A percentile compares a stretch with the other conserved stretches of the same genome.
Evolutionary conservation across 257 asterid species (phyloP).

Genomic region (Rhazya stricta): DNA sequence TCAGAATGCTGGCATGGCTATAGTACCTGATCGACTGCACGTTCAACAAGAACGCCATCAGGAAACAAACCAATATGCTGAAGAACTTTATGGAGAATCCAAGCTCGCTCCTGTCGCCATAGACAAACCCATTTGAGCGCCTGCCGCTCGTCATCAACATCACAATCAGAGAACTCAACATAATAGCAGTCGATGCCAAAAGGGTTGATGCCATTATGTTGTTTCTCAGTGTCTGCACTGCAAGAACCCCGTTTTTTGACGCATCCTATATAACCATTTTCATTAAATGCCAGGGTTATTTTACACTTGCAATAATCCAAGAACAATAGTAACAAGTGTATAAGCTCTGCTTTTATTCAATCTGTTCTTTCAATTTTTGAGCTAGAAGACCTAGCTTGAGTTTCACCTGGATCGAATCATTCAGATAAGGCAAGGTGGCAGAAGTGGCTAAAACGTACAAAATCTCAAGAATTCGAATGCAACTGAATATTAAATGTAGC

Average conservation of each 20-base stretch:
- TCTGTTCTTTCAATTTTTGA: no score
- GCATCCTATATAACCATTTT: slow-evolving; percentile 51
- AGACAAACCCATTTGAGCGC: slow-evolving; percentile 24
- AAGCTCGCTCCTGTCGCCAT: slow-evolving; percentile 35
- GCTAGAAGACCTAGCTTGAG: neutral
- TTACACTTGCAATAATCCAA: no score
- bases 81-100: slow-evolving; percentile 60
- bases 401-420: neutral
- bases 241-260: slow-evolving; percentile 60
- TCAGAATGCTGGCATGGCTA: slow-evolving; percentile 87
- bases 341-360: no score
- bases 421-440: neutral
- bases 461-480: no score
- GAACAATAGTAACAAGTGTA: neutral
- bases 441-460: neutral
- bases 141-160: slow-evolving; percentile 57
- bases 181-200: slow-evolving; percentile 75
- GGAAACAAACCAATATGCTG: slow-evolving; percentile 64
- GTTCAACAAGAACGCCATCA: slow-evolving; percentile 64
- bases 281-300: no score
- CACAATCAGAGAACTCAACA: slow-evolving; percentile 75
- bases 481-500: neutral
- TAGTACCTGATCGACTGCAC: slow-evolving; percentile 86
- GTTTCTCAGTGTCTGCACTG: slow-evolving; percentile 84
- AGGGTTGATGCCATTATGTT: slow-evolving; percentile 95